These are phyloP conservation scores for Populus simonii DNA, from an alignment of 345 rosid species.

Conservation along the genomic window DNA sequence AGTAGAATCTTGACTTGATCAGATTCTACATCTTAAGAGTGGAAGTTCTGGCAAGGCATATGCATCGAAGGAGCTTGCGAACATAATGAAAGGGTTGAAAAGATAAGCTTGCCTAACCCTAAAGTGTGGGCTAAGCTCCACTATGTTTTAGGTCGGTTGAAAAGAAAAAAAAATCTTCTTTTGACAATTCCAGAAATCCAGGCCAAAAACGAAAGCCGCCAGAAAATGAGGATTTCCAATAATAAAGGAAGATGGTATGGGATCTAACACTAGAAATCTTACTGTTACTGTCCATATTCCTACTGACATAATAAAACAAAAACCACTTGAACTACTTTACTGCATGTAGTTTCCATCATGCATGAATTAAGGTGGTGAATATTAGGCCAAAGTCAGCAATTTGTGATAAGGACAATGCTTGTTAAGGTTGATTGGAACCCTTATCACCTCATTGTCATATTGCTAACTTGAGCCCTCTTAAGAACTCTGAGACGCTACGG, in stretches of 20 bases:
- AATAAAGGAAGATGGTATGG: background rate
- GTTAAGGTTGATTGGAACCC: background rate
- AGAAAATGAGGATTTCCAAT: background rate
- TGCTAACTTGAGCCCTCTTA: background rate
- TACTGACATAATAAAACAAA: background rate
- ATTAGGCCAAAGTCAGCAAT: conserved; percentile 11
- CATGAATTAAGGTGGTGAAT: background rate
- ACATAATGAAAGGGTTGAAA: background rate
- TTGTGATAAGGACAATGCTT: conserved; percentile 4
- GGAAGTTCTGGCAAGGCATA: background rate
- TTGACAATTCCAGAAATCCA: background rate
- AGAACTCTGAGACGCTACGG: background rate
- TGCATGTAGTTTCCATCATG: background rate
- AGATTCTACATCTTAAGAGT: background rate
- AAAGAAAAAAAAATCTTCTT: background rate
- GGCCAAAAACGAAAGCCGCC: background rate
- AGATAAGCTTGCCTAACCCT: background rate
- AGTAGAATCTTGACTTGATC: background rate
- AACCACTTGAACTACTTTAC: background rate
- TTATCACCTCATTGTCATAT: background rate
- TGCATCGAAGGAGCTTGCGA: background rate
- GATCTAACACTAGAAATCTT: background rate
- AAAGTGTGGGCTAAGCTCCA: background rate
- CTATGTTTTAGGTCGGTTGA: background rate
- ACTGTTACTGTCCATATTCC: background rate